A percentile compares a stretch with the other conserved stretches of the same genome.
These are phyloP conservation scores for Aureobasidium sp. DNA, from an alignment of 2,329 filamentous ascomycete species.

Conservation along the genomic window DNA sequence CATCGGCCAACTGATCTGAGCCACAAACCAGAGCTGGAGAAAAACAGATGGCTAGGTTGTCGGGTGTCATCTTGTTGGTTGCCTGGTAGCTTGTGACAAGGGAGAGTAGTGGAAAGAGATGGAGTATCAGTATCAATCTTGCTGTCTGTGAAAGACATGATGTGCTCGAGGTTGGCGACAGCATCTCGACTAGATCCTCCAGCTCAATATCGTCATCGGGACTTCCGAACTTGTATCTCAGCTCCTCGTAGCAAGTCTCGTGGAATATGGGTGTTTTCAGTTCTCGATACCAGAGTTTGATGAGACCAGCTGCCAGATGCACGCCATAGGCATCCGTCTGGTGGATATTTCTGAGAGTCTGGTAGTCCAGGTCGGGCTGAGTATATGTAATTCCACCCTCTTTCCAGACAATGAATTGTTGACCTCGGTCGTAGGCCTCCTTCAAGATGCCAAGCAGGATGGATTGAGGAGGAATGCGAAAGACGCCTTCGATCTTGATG, in stretches of 20 bases:
- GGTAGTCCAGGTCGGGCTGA: constrained; percentile 29
- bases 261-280: constrained; percentile 45
- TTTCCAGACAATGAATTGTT: constrained; percentile 46
- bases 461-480: constrained; percentile 44
- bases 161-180: constrained; percentile 38
- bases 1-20: constrained; percentile 46
- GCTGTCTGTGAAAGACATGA: constrained; percentile 38
- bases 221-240: constrained; percentile 35
- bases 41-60: constrained; percentile 47
- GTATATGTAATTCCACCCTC: constrained; percentile 31
- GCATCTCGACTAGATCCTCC: constrained; percentile 36
- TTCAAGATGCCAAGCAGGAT: constrained; percentile 41
- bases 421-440: constrained; percentile 47
- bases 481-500: constrained; percentile 43
- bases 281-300: constrained; percentile 49
- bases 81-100: constrained; percentile 36
- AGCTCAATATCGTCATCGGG: constrained; percentile 31
- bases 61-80: constrained; percentile 47
- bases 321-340: constrained; percentile 44
- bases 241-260: constrained; percentile 37
- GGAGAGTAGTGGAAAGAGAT: constrained; percentile 44
- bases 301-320: constrained; percentile 43
- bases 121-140: constrained; percentile 40
- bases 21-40: constrained; percentile 44
- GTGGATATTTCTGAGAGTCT: constrained; percentile 36